Base-by-base conservation (phyloP, 2,329 filamentous ascomycete species). In the Chrysoporthe austroafricana region DNA sequence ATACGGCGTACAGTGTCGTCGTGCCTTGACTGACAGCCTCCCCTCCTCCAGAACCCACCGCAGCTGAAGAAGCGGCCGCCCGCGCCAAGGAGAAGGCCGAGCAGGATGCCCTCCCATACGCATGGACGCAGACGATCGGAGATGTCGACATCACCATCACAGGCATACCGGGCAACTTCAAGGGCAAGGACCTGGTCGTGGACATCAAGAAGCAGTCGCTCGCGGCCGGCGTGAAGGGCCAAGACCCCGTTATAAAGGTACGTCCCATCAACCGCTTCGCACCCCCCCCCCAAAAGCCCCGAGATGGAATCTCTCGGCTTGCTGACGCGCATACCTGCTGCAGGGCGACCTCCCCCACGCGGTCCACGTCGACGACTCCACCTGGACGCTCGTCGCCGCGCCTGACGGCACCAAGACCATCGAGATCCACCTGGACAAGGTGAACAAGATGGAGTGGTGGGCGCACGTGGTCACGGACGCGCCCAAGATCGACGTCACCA, bases 371-470 rank as follows among this genome's bases (percentile, higher is more conserved):
- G 94, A 97, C 79, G 96, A 99, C 74, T 95, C 91, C 64, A 97
- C 95, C 69, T 99, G 96, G 96, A 97, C 95, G 2, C 88, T 99
- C 60, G 86, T 91, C 68, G 84, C 90, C 26, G 88, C 89, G 61
- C 79, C 88, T 1, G 82, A 96, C 81, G 91, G 93, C 76, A 87
- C 81, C 70, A 88, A 86, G 78, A 82, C 79, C 36, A 79, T 97
- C 73, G 88, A 90, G 76, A 88, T 98, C 73, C 94, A 97, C 80
- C 90, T 99, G 63, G 94, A 97, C 84, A 99, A 99, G 82, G 81
- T 88, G 73, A 97, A 97, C 85, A 96, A 97, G 85, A 91, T 96
- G 88, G 92, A 97, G 81, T 99, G 96, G 96, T 99, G 96, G 96
- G 82, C 93, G 43, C 94, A 98, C 81, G 93, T 98, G 50, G 87